These are phyloP conservation scores for Fusarium transvaalense DNA, from an alignment of 2,329 filamentous ascomycete species.

Conservation along the genomic window DNA sequence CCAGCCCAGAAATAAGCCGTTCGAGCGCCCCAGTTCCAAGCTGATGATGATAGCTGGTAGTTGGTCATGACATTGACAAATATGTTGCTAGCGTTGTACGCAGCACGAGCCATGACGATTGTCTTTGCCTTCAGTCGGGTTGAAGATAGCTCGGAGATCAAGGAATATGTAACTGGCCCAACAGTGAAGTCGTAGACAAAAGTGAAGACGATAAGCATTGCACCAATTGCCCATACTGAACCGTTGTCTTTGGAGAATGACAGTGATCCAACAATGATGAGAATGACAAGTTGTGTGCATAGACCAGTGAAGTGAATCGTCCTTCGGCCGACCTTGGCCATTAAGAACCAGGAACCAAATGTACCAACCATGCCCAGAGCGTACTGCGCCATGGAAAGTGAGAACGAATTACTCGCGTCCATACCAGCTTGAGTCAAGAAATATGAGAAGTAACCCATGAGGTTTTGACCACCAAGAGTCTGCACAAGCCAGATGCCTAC, in stretches of 20 bases:
- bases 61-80: constrained; percentile 64
- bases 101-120: constrained; percentile 62
- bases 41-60: constrained; percentile 61
- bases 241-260: constrained; percentile 53
- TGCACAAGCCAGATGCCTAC: constrained; percentile 63
- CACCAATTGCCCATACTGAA: constrained; percentile 59
- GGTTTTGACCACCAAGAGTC: constrained; percentile 61
- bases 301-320: constrained; percentile 63
- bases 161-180: constrained; percentile 65
- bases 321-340: constrained; percentile 63
- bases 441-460: constrained; percentile 64
- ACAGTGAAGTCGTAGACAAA: constrained; percentile 68
- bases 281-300: constrained; percentile 55
- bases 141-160: constrained; percentile 66
- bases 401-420: constrained; percentile 58
- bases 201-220: constrained; percentile 64
- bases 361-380: constrained; percentile 65
- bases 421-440: constrained; percentile 62
- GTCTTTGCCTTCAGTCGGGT: constrained; percentile 67
- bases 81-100: constrained; percentile 62
- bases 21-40: constrained; percentile 63
- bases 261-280: constrained; percentile 57
- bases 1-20: constrained; percentile 63
- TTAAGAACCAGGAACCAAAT: constrained; percentile 63
- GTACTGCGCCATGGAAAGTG: constrained; percentile 62